Base-by-base conservation (phyloP, 768 basidiomycete species). In the Saitozyma sp. region DNA sequence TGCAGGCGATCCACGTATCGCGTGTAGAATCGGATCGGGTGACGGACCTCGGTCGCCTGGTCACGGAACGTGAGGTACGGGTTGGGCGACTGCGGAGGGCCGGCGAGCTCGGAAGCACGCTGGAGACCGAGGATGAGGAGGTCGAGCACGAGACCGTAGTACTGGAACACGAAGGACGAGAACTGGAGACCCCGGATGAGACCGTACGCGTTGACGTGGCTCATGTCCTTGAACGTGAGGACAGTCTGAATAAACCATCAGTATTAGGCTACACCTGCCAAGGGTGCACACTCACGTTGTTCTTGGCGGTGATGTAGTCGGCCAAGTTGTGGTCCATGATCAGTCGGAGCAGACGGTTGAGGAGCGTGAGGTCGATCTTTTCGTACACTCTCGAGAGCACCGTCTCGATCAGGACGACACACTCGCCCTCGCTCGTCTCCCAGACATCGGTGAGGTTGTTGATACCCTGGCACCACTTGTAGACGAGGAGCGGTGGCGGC, bases 401-500 rank as follows among this genome's bases (percentile, higher is more conserved):
- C 0, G 96, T 99, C 83, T 99, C 96, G 94, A 98, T 97, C 83
- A 99, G 84, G 50, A 98, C 96, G 71, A 92, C 90, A 80, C 93
- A 97, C 82, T 98, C 95, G 66, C 96, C 96, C 72, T 99, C 94
- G 63, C 87, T 86, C 0, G 94, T 98, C 81, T 98, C 96, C 96
- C 96, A 99, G 46, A 99, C 87, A 62, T 99, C 95, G 3, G 90
- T 93, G 78, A 98, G 79, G 80, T 99, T 99, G 82, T 98, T 98
- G 84, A 98, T 94, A 48, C 96, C 96, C 82, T 98, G 95, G 75
- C 93, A 95, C 95, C 95, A 98, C 84, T 97, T 98, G 83, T 97
- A 98, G 40, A 97, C 94, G 40, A 98, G 86, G 14, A 98, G 85
- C 3, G 95, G 95, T 0, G 95, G 93, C 3, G 95, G 95, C 74